These are phyloP conservation scores for Venustampulla echinocandica DNA, from an alignment of 495 filamentous ascomycete species.

Conservation along the genomic window DNA sequence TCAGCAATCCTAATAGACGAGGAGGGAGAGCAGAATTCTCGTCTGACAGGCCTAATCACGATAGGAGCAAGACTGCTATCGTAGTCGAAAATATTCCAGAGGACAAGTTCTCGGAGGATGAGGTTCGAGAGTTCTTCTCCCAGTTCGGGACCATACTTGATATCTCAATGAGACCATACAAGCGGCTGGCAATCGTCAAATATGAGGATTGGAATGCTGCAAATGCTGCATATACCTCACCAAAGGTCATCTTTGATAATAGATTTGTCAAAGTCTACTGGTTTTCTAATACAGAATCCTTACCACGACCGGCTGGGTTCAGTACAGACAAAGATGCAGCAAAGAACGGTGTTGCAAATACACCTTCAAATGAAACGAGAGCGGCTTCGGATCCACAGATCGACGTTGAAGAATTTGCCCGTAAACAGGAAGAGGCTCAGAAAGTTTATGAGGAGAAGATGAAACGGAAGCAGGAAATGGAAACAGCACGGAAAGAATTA, in stretches of 20 bases:
- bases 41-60: slow-evolving; percentile 61
- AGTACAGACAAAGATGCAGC: slow-evolving; percentile 20
- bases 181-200: slow-evolving; percentile 72
- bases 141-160: slow-evolving; percentile 72
- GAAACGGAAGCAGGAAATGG: slow-evolving; percentile 64
- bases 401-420: slow-evolving; percentile 69
- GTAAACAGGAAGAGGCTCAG: slow-evolving; percentile 71
- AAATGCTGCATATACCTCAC: slow-evolving; percentile 76
- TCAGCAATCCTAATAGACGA: slow-evolving; percentile 8
- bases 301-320: slow-evolving; percentile 16
- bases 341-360: slow-evolving; percentile 18
- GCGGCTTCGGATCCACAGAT: slow-evolving; percentile 43
- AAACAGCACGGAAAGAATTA: slow-evolving; percentile 60
- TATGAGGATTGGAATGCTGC: slow-evolving; percentile 66
- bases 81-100: slow-evolving; percentile 92
- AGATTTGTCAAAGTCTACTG: slow-evolving; percentile 97
- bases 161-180: slow-evolving; percentile 67
- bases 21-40: slow-evolving; percentile 56
- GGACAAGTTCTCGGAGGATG: slow-evolving; percentile 67
- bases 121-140: slow-evolving; percentile 73
- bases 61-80: slow-evolving; percentile 67
- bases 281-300: slow-evolving; percentile 53
- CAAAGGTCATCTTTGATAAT: slow-evolving; percentile 94
- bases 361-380: slow-evolving; percentile 16
- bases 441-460: slow-evolving; percentile 67